A percentile compares a stretch with the other conserved stretches of the same genome.
Evolutionary conservation across 2,329 filamentous ascomycete species (phyloP).

Genomic region (Paraphoma sp.): DNA sequence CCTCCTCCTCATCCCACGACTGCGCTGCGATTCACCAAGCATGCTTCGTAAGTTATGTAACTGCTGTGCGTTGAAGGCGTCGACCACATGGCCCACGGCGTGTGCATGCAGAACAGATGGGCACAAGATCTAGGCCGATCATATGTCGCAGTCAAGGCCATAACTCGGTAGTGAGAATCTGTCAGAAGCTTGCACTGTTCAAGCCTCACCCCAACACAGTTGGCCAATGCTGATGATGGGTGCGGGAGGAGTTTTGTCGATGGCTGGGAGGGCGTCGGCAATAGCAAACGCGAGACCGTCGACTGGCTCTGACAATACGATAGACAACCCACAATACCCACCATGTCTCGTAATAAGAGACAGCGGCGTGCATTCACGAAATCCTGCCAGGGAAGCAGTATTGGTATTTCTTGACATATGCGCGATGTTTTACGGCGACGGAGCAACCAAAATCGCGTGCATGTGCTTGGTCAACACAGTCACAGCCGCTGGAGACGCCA

Average conservation of each 20-base stretch:
- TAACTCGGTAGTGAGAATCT: neutral
- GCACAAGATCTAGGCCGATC: neutral
- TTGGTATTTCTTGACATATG: slow-evolving; percentile 1
- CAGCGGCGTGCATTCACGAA: slow-evolving; percentile 2
- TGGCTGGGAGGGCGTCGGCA: neutral
- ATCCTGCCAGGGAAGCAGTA: slow-evolving; percentile 1
- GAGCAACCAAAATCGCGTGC: neutral
- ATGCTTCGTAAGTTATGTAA: neutral
- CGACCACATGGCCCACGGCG: neutral
- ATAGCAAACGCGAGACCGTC: neutral
- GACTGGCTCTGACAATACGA: slow-evolving; percentile 14
- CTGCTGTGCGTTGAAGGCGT: neutral
- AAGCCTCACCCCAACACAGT: slow-evolving; percentile 12
- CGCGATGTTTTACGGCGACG: neutral
- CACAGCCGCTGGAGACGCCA: neutral
- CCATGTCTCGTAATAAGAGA: slow-evolving; percentile 12
- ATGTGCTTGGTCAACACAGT: neutral
- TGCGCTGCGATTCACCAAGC: neutral
- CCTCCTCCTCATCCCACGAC: neutral
- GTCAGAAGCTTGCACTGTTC: slow-evolving; percentile 17
- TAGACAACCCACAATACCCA: neutral
- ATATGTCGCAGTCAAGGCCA: neutral
- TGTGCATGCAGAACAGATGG: neutral
- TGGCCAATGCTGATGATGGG: neutral
- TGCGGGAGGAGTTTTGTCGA: neutral